Evolutionary conservation across 768 basidiomycete species (phyloP).

Genomic region (Lentinula sp.): DNA sequence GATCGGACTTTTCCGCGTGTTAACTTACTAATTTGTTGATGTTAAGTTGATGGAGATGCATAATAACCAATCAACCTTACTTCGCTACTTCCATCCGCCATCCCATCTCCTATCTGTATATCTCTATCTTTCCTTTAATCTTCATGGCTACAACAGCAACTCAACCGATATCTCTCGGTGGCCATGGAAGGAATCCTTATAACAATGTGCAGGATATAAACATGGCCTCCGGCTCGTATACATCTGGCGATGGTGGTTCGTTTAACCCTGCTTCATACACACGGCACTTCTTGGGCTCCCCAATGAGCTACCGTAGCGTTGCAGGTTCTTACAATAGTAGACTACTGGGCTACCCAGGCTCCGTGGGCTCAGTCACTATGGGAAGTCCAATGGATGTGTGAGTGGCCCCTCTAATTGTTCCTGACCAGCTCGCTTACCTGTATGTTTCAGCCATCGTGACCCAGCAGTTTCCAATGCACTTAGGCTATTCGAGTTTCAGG

Average conservation of each 20-base stretch:
- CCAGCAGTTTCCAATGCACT: slow-evolving; percentile 58
- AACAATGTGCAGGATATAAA: slow-evolving; percentile 14
- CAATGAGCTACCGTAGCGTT: slow-evolving; percentile 67
- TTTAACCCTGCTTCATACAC: slow-evolving; percentile 67
- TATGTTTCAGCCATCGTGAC: slow-evolving; percentile 45
- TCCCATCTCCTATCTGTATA: slow-evolving; percentile 1
- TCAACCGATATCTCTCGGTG: slow-evolving; percentile 37
- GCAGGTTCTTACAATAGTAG: slow-evolving; percentile 31
- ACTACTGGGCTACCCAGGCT: slow-evolving; percentile 1
- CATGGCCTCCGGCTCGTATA: slow-evolving; percentile 46
- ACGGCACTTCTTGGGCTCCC: slow-evolving; percentile 64
- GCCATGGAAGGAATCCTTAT: slow-evolving; percentile 12
- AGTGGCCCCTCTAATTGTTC: slow-evolving; percentile 41
- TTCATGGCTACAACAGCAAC: slow-evolving; percentile 11
- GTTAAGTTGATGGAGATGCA: not conserved
- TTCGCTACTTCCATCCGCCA: not conserved
- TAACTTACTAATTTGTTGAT: not conserved
- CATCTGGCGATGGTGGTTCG: slow-evolving; percentile 31
- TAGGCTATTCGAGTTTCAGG: slow-evolving; percentile 60
- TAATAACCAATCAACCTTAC: slow-evolving; percentile 1
- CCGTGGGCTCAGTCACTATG: slow-evolving; percentile 45
- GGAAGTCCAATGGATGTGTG: slow-evolving; percentile 60
- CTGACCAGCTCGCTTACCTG: not conserved
- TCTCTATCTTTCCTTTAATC: slow-evolving; percentile 1
- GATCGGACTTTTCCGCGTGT: not conserved